Base-by-base conservation (phyloP, 257 asterid species). In the Ilex asprella region DNA sequence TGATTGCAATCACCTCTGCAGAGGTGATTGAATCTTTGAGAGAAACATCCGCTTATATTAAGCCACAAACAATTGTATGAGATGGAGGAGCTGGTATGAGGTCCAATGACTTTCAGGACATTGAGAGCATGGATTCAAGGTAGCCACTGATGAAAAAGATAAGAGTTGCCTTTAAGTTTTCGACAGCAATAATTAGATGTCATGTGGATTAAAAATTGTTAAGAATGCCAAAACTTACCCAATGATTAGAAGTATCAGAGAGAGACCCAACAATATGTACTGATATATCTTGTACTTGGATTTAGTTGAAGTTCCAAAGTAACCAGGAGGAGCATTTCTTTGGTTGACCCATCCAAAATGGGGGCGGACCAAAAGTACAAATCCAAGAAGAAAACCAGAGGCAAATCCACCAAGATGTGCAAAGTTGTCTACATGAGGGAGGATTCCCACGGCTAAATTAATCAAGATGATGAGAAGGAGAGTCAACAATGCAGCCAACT, bases 391-490 rank as follows among this genome's bases (percentile, higher is more conserved):
- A 67, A 85, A 89, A 13, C 99, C 99, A 0, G 94, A 75, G 6
- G 67, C 2, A 60, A 93, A 93, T 63, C 99, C 99, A 21, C 99
- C 99, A 31, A 85, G 63, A 68, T 93, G 99, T 13, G 99, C 99
- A 63, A 93, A 93, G 76, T 93, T 93, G 68, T 93, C 99, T 0
- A 93, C 97, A 15, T 93, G 99, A 12, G 99, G 99, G 54, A 93
- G 92, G 66, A 93, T 82, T 68, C 99, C 99, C 13, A 93, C 94
- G 0, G 94, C 92, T 61, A 93, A 69, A 59, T 93, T 93, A 16
- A 93, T 66, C 16, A 78, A 2, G 60, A 87, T 89, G 75, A 93
- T 93, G 61, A 82, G 14, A 43, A 87, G 35, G 14, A 93, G 90
- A 52, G 85, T 82, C 47, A 77, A 30, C 29, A 89, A 59, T 12